Base-by-base conservation (phyloP, 2,329 filamentous ascomycete species). In the Albophoma yamanashiensis region DNA sequence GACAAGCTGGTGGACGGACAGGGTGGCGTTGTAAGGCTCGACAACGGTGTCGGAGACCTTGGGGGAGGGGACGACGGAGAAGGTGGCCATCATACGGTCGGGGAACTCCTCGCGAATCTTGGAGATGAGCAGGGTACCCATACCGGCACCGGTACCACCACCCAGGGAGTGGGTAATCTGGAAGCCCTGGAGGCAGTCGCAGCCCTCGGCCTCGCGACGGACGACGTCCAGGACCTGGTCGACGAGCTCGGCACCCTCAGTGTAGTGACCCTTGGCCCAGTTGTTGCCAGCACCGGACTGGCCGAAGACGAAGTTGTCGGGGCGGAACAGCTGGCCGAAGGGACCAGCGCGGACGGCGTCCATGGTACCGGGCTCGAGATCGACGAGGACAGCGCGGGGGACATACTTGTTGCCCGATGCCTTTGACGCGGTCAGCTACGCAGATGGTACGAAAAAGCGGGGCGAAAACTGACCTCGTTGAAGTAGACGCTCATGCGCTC, bases 251-350 rank as follows among this genome's bases (percentile, higher is more conserved):
- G 94, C 94, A 87, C 94, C 94, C 84, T 99, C 94, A 67, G 94
- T 99, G 87, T 99, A 99, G 79, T 99, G 94, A 82, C 94, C 94
- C 89, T 97, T 99, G 79, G 94, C 94, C 94, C 94, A 99, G 88
- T 97, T 97, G 91, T 99, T 99, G 82, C 94, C 94, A 78, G 94
- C 94, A 86, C 94, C 93, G 72, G 94, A 97, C 84, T 97, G 94
- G 72, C 94, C 94, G 79, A 97, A 97, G 75, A 97, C 92, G 81
- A 97, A 97, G 89, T 97, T 99, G 84, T 99, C 94, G 76, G 94
- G 94, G 68, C 94, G 92, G 92, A 99, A 97, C 70, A 99, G 92
- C 83, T 97, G 90, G 71, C 94, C 94, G 77, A 97, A 97, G 68
- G 94, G 94, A 78, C 94, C 93, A 71, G 93, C 91, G 77, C 93